A percentile compares a stretch with the other conserved stretches of the same genome.
These are phyloP conservation scores for Cercospora beticola DNA, from an alignment of 2,329 filamentous ascomycete species.

Conservation along the genomic window DNA sequence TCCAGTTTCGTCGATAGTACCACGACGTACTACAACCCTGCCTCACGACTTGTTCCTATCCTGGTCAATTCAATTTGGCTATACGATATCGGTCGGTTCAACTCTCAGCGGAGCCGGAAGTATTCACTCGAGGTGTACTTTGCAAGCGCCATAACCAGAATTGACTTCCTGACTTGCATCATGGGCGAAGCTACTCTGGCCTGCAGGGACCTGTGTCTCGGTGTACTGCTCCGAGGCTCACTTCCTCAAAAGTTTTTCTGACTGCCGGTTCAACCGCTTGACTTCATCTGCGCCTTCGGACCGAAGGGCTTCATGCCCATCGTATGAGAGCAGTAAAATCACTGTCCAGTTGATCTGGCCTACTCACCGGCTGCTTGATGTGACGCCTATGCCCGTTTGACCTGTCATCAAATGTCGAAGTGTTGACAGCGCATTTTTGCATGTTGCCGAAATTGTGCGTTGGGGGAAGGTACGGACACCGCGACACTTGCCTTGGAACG, in stretches of 20 bases:
- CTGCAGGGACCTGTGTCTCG: background rate
- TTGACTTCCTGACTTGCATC: background rate
- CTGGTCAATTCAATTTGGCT: background rate
- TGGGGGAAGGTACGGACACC: background rate
- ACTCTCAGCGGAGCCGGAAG: background rate
- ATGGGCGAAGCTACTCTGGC: background rate
- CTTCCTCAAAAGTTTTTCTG: background rate
- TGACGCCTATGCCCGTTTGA: background rate
- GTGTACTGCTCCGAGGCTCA: background rate
- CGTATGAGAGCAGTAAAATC: background rate
- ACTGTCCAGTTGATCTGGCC: background rate
- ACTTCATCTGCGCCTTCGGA: background rate
- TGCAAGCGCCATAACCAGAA: background rate
- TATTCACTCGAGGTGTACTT: background rate
- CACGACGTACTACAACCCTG: background rate
- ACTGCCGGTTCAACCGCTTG: background rate
- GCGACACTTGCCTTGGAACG: background rate
- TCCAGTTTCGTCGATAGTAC: background rate
- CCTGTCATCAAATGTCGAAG: background rate
- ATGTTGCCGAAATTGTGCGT: background rate
- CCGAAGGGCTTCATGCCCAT: background rate
- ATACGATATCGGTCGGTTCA: background rate
- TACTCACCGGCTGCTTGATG: background rate
- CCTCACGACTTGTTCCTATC: background rate
- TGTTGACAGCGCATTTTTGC: background rate